phyloP scores from a whole-genome alignment of 73 alveolate genomes.

The Tetrahymena borealis region DNA sequence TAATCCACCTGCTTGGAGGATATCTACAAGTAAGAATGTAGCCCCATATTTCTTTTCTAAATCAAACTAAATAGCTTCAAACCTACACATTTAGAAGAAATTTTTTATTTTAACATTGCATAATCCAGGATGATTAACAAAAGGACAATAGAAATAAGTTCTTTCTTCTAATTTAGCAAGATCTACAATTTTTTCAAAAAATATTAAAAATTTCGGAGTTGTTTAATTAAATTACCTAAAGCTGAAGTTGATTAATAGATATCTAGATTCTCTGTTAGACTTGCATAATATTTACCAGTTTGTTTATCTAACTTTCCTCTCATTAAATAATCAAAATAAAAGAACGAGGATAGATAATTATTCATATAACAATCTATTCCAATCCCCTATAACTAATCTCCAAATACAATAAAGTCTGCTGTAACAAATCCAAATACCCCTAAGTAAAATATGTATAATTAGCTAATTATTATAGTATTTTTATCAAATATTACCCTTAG shows the following conservation, averaged over 20 bases:
- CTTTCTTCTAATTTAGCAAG: conserved; percentile 14
- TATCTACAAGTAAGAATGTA: conserved; percentile 69
- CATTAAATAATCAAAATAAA: conserved; percentile 79
- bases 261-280: neutral
- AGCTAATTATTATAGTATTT: neutral
- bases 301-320: conserved; percentile 68
- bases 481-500: conserved; percentile 10
- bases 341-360: conserved; percentile 58
- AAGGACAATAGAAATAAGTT: conserved; percentile 58
- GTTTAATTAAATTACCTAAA: neutral
- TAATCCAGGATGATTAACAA: conserved; percentile 75
- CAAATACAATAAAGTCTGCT: conserved; percentile 59
- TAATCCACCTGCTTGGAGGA: conserved; percentile 71
- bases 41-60: conserved; percentile 72
- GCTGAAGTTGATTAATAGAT: neutral
- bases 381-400: conserved; percentile 27
- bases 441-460: conserved; percentile 48
- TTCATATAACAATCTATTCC: conserved; percentile 57
- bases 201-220: no score
- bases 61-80: conserved; percentile 80
- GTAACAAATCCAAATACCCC: conserved; percentile 74
- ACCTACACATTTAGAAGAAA: conserved; percentile 85
- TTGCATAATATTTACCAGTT: conserved; percentile 61
- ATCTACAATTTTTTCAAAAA: neutral
- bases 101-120: conserved; percentile 67